Evolutionary conservation across 148 eudicot genomes (phyloP).

Genomic region (Linanthus parryae): DNA sequence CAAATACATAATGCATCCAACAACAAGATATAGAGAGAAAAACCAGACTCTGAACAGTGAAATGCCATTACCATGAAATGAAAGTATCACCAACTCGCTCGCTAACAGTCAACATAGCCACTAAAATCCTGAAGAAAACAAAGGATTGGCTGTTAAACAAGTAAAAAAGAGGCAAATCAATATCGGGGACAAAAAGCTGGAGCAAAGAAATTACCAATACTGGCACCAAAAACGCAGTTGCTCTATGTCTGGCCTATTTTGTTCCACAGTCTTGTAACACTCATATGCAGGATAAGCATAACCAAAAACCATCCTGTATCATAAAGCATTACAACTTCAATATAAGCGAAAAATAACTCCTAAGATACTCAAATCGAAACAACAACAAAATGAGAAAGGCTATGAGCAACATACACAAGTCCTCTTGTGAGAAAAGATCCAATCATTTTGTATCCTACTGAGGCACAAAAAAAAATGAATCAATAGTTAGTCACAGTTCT

Average conservation of each 20-base stretch:
- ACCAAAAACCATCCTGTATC: constrained; percentile 80
- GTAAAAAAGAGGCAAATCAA: background rate
- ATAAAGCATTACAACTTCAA: too few relatives aligned
- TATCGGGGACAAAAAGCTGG: background rate
- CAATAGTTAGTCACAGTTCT: constrained; percentile 1
- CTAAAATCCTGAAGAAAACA: constrained; percentile 64
- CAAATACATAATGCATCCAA: background rate
- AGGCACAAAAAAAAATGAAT: constrained; percentile 14
- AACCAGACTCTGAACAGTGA: background rate
- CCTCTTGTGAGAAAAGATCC: constrained; percentile 82
- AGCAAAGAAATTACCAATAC: constrained; percentile 51
- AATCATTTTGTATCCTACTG: constrained; percentile 75
- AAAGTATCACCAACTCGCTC: constrained; percentile 85
- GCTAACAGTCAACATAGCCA: constrained; percentile 67
- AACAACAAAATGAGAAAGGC: too few relatives aligned
- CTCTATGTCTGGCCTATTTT: constrained; percentile 87
- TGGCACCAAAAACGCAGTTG: constrained; percentile 96
- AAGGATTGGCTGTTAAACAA: background rate
- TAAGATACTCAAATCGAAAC: too few relatives aligned
- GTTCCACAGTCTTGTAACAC: constrained; percentile 82
- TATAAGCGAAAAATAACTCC: too few relatives aligned
- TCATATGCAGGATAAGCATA: constrained; percentile 96
- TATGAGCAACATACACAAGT: constrained; percentile 55
- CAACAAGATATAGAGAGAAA: background rate
- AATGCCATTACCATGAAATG: constrained; percentile 66